Percentiles rank a stretch among this genome's conserved stretches.
These are phyloP conservation scores for Jatropha curcas DNA, from an alignment of 345 rosid species.

Conservation along the genomic window DNA sequence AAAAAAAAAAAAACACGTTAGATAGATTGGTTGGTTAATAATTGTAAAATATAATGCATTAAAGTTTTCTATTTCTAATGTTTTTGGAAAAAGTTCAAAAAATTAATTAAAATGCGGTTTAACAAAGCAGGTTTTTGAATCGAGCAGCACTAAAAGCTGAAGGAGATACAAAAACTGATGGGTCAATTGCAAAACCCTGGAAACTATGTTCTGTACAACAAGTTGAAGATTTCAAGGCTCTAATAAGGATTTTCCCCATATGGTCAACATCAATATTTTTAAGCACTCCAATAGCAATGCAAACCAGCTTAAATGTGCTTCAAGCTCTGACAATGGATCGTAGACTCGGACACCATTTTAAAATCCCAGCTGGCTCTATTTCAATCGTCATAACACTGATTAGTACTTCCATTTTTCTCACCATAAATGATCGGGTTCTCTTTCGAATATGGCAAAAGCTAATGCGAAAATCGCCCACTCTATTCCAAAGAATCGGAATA, in stretches of 20 bases:
- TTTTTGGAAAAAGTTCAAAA: no score
- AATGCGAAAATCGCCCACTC: conserved; percentile 12
- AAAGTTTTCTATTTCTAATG: no score
- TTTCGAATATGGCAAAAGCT: conserved; percentile 41
- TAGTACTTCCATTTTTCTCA: conserved; percentile 28
- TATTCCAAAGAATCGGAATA: conserved; percentile 42
- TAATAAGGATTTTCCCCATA: conserved; percentile 44
- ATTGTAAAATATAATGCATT: no score
- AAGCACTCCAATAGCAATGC: conserved; percentile 32
- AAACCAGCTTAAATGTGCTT: conserved; percentile 37
- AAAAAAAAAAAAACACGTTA: no score
- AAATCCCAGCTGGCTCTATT: conserved; percentile 48
- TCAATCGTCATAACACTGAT: conserved; percentile 25
- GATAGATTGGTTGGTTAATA: no score
- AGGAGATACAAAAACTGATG: conserved; percentile 35
- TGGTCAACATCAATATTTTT: conserved; percentile 36
- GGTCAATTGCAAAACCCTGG: conserved; percentile 39
- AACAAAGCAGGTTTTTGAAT: conserved; percentile 41
- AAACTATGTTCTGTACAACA: conserved; percentile 52
- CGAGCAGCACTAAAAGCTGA: conserved; percentile 45
- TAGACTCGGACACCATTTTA: conserved; percentile 42
- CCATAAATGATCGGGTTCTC: conserved; percentile 33
- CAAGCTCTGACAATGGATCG: conserved; percentile 55
- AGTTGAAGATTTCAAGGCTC: conserved; percentile 58
- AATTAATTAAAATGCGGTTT: no score